These are phyloP conservation scores for Aureobasidium sp. DNA, from an alignment of 2,329 filamentous ascomycete genomes.

Conservation along the genomic window DNA sequence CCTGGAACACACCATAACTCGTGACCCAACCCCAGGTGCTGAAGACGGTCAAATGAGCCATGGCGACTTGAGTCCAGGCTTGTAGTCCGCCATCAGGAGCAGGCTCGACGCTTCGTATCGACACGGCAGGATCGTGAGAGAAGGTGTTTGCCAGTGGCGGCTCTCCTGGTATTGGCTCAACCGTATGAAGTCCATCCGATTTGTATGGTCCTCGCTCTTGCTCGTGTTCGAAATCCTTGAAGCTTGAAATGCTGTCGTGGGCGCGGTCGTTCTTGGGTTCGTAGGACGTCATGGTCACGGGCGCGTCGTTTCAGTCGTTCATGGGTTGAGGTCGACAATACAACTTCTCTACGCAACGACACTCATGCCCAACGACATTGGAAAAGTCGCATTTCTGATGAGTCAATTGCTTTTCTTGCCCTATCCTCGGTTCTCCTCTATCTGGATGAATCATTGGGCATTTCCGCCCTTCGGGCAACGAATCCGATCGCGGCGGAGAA, in stretches of 20 bases:
- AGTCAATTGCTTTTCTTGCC: neutral
- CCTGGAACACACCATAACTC: slow-evolving; percentile 38
- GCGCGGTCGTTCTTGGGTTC: neutral
- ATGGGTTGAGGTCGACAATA: neutral
- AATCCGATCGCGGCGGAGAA: neutral
- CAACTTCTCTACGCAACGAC: no score
- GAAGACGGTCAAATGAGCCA: slow-evolving; percentile 25
- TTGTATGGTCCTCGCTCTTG: neutral
- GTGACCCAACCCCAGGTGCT: slow-evolving; percentile 29
- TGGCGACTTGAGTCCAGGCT: slow-evolving; percentile 29
- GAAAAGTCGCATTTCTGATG: neutral
- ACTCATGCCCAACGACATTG: neutral
- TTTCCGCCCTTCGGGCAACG: slow-evolving; percentile 6
- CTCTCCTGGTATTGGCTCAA: neutral
- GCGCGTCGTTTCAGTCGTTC: neutral
- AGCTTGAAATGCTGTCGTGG: neutral
- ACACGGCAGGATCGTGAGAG: neutral
- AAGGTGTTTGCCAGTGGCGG: neutral
- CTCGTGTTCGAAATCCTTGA: neutral
- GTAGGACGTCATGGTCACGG: neutral
- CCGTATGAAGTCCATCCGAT: neutral
- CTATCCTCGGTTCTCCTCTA: slow-evolving; percentile 8
- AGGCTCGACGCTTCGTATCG: neutral
- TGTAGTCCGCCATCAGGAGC: slow-evolving; percentile 35
- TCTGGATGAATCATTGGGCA: slow-evolving; percentile 1